Percentiles rank a stretch among this genome's conserved stretches.
These are phyloP conservation scores for Triangularia verruculosa DNA, from an alignment of 2,329 filamentous ascomycete species.

Conservation along the genomic window DNA sequence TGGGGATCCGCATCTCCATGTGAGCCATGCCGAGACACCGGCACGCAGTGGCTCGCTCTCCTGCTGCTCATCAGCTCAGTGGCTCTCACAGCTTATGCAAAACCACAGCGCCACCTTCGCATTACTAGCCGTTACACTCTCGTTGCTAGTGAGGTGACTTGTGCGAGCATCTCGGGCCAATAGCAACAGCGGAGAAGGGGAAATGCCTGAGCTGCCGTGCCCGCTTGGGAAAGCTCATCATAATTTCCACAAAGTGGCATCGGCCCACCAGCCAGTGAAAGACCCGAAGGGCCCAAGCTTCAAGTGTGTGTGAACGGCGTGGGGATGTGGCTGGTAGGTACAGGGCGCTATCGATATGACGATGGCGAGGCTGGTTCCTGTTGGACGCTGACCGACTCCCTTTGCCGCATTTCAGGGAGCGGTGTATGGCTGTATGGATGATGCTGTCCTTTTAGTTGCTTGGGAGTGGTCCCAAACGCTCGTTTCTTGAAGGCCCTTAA, in stretches of 20 bases:
- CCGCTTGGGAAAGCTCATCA: slow-evolving; percentile 17
- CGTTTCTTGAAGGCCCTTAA: neutral
- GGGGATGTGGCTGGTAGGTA: neutral
- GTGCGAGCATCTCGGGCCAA: neutral
- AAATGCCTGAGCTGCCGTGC: slow-evolving; percentile 14
- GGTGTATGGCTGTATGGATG: neutral
- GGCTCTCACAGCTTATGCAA: neutral
- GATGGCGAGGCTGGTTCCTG: neutral
- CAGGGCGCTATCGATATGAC: neutral
- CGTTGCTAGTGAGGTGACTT: slow-evolving; percentile 8
- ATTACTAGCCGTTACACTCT: slow-evolving; percentile 1
- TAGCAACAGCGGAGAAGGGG: neutral
- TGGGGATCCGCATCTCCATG: neutral
- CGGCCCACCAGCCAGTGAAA: slow-evolving; percentile 17
- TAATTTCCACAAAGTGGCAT: slow-evolving; percentile 27
- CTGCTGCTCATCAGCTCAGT: neutral
- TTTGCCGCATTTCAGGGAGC: neutral
- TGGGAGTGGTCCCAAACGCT: neutral
- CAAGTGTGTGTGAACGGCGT: neutral
- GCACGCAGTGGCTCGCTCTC: neutral
- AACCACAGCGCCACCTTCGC: neutral
- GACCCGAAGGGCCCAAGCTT: slow-evolving; percentile 11
- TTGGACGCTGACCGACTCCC: neutral
- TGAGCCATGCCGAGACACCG: neutral
- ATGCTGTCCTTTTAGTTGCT: neutral